These are phyloP conservation scores for Nakazawaea sp. DNA, from an alignment of 805 yeast species.

Conservation along the genomic window DNA sequence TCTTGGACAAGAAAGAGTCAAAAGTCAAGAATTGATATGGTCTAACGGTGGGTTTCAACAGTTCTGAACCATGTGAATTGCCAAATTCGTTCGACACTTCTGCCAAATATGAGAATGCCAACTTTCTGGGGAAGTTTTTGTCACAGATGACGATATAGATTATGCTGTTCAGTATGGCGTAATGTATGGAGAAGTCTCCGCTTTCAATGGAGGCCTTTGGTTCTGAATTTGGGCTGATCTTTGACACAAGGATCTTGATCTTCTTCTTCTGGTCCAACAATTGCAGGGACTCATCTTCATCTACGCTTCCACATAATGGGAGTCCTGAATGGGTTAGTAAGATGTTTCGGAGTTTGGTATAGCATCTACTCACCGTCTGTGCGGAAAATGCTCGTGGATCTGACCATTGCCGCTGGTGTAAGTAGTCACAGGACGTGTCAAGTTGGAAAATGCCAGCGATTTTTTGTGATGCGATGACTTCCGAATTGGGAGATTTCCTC, in stretches of 20 bases:
- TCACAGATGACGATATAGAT: constrained; percentile 77
- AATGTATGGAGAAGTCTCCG: constrained; percentile 68
- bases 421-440: too few species aligned
- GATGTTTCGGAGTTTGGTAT: constrained; percentile 1
- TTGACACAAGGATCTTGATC: constrained; percentile 66
- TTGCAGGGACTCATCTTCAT: constrained; percentile 57
- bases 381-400: constrained; percentile 59
- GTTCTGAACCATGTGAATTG: constrained; percentile 67
- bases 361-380: constrained; percentile 42
- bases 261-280: constrained; percentile 77
- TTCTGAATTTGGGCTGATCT: constrained; percentile 75
- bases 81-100: constrained; percentile 80
- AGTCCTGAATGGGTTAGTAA: constrained; percentile 39
- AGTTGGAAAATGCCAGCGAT: too few species aligned
- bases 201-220: constrained; percentile 80
- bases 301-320: constrained; percentile 89
- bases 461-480: too few species aligned
- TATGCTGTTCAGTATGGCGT: constrained; percentile 56
- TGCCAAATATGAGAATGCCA: constrained; percentile 79
- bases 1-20: constrained; percentile 76
- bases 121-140: constrained; percentile 73
- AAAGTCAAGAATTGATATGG: constrained; percentile 89
- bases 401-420: too few species aligned
- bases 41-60: constrained; percentile 57
- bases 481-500: too few species aligned